Conservation (phyloP, 768 basidiomycete genomes). For the Grammothele lineata region DNA sequence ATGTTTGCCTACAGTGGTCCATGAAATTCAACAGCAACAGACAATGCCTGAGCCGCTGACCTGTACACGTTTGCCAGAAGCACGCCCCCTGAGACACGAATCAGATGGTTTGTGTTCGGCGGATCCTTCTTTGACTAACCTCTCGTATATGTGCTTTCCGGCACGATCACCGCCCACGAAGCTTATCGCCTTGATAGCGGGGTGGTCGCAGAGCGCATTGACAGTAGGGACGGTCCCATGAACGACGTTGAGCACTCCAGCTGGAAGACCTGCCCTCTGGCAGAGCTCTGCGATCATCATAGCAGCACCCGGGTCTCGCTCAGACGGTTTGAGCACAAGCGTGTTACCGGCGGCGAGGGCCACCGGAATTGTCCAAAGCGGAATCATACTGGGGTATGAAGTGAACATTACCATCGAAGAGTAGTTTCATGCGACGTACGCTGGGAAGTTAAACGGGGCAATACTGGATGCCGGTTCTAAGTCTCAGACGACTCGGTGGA, state of each 20-base stretch:
- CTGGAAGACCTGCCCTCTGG: slow-evolving; percentile 78
- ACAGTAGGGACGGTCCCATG: slow-evolving; percentile 90
- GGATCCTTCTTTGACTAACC: slow-evolving; percentile 38
- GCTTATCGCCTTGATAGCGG: slow-evolving; percentile 88
- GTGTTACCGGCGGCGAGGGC: slow-evolving; percentile 90
- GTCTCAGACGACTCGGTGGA: too few species aligned
- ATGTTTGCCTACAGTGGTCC: slow-evolving; percentile 68
- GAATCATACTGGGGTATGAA: slow-evolving; percentile 70
- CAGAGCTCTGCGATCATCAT: slow-evolving; percentile 98
- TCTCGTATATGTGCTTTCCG: slow-evolving; percentile 90
- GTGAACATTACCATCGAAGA: background rate
- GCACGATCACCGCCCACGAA: slow-evolving; percentile 95
- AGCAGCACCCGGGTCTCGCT: slow-evolving; percentile 94
- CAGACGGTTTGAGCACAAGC: slow-evolving; percentile 90
- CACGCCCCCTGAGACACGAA: slow-evolving; percentile 54
- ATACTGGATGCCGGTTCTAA: too few species aligned
- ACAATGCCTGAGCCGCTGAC: too few species aligned
- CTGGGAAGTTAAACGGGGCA: slow-evolving; percentile 88
- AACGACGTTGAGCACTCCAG: slow-evolving; percentile 87
- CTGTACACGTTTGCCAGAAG: slow-evolving; percentile 87
- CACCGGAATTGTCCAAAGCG: slow-evolving; percentile 93
- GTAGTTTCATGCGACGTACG: slow-evolving; percentile 55
- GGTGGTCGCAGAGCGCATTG: slow-evolving; percentile 91
- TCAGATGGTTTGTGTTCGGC: too few species aligned
- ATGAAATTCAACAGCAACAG: too few species aligned